Percentiles rank a stretch among this genome's conserved stretches.
phyloP scores from a whole-genome alignment of 164 flowering plant genomes.

The Santalum album region DNA sequence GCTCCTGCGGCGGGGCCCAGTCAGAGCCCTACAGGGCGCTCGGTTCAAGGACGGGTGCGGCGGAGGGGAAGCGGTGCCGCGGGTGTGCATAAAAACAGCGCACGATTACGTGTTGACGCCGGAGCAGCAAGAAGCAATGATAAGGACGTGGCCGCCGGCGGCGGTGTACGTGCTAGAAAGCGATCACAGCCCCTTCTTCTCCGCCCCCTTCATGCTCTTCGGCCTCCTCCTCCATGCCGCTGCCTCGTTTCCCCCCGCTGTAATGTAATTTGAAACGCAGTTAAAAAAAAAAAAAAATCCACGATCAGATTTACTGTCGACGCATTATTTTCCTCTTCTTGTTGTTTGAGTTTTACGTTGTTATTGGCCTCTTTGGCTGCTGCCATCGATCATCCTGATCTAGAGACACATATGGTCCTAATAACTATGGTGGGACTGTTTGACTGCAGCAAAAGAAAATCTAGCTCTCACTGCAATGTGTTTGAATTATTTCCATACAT shows the following conservation, averaged over 20 bases:
- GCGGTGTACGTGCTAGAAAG: conserved; percentile 45
- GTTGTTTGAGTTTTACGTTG: too few species aligned
- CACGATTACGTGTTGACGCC: conserved; percentile 46
- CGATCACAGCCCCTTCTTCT: conserved; percentile 85
- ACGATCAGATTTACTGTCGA: too few species aligned
- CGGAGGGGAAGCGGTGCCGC: conserved; percentile 15
- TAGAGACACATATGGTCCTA: too few species aligned
- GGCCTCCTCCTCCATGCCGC: conserved; percentile 48
- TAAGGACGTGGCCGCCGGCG: conserved; percentile 63
- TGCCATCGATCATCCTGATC: too few species aligned
- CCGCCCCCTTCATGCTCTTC: conserved; percentile 46
- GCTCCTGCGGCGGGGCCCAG: conserved; percentile 62
- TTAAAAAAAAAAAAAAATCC: too few species aligned
- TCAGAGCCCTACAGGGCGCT: conserved; percentile 36
- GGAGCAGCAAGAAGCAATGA: conserved; percentile 61
- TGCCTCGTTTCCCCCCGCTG: conserved; percentile 13
- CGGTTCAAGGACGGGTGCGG: conserved; percentile 19
- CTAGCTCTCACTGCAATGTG: too few species aligned
- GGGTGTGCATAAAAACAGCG: conserved; percentile 55
- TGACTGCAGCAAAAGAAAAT: too few species aligned
- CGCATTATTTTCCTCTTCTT: too few species aligned
- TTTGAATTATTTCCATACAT: too few species aligned
- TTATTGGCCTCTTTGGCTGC: too few species aligned
- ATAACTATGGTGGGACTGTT: too few species aligned
- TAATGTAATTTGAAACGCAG: too few species aligned